Conservation (phyloP, 352 stramenopile genomes). For the Globisporangium viniferum region DNA sequence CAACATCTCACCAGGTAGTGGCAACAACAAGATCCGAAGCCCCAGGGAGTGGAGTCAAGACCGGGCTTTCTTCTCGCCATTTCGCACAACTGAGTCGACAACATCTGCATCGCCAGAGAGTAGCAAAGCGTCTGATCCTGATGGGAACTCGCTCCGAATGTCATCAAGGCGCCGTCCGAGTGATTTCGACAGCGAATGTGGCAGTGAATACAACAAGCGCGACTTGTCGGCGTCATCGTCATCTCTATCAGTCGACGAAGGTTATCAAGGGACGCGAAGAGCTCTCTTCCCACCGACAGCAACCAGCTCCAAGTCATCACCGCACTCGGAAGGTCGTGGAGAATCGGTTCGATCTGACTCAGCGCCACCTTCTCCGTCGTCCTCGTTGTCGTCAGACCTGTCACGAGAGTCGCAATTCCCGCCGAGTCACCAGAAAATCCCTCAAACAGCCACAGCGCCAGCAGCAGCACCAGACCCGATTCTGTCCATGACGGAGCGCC, state of each 20-base stretch:
- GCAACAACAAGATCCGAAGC: background rate
- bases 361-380: background rate
- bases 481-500: slow-evolving; percentile 21
- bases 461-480: background rate
- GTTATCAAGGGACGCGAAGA: background rate
- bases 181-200: background rate
- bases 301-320: background rate
- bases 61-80: slow-evolving; percentile 7
- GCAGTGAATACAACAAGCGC: background rate
- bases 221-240: background rate
- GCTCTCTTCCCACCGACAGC: background rate
- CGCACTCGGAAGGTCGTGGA: background rate
- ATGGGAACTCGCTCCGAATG: background rate
- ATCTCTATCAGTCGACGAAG: background rate
- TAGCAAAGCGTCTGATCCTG: background rate
- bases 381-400: background rate
- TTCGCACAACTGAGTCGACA: background rate
- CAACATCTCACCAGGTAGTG: background rate
- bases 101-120: background rate
- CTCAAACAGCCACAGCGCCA: background rate
- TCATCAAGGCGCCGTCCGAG: background rate
- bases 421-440: background rate
- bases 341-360: background rate
- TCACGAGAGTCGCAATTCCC: background rate
- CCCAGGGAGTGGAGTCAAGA: background rate